phyloP scores from a whole-genome alignment of 129 eudicot species.

The Daucus carota region DNA sequence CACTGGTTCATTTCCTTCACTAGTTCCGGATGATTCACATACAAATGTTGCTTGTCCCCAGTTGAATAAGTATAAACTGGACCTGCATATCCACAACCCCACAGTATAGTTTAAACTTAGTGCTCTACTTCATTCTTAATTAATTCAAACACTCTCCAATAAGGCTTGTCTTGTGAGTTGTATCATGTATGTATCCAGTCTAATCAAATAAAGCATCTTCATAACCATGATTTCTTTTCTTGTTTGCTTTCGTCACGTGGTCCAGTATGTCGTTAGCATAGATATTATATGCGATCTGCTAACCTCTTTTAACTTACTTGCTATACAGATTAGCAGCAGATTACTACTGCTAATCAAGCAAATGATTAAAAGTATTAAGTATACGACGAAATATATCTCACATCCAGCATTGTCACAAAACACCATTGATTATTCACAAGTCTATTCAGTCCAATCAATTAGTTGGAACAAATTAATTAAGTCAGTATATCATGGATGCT shows the following conservation, averaged over 20 bases:
- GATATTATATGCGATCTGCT: background rate
- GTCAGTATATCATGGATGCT: background rate
- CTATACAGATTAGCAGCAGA: background rate
- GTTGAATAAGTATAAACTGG: conserved; percentile 65
- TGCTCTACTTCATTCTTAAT: background rate
- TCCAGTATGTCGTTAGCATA: conserved; percentile 2
- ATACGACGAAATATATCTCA: background rate
- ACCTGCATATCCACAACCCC: conserved; percentile 45
- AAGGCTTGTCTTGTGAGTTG: background rate
- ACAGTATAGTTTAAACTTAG: background rate
- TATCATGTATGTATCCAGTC: background rate
- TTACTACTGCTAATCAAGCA: background rate
- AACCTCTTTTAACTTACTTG: background rate
- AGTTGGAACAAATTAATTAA: background rate
- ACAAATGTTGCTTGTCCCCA: conserved; percentile 77
- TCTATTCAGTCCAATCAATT: background rate
- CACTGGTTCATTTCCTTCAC: conserved; percentile 87
- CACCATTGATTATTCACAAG: background rate
- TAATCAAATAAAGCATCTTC: background rate
- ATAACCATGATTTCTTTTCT: conserved; percentile 1
- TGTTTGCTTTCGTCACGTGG: background rate
- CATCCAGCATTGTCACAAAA: background rate
- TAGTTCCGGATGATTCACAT: conserved; percentile 67
- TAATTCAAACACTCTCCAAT: background rate
- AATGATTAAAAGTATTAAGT: background rate